Conservation (phyloP, 352 stramenopile species). For the Phytophthora sp. region DNA sequence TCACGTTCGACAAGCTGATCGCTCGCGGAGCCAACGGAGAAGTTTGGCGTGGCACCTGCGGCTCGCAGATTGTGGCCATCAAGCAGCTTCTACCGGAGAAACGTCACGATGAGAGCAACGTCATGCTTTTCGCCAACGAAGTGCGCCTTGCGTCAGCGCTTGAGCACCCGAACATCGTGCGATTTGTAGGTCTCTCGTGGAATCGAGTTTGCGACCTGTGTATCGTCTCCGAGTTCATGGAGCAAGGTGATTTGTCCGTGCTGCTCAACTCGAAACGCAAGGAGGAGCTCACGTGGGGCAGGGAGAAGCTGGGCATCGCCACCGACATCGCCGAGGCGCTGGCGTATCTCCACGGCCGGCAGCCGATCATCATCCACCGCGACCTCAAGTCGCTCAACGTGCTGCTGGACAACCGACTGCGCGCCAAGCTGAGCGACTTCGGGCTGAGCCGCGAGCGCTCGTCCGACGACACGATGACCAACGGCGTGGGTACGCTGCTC, state of each 20-base stretch:
- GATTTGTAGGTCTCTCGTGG: slow-evolving; percentile 71
- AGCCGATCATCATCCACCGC: slow-evolving; percentile 66
- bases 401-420: slow-evolving; percentile 44
- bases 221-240: slow-evolving; percentile 71
- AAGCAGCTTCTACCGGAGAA: slow-evolving; percentile 68
- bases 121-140: slow-evolving; percentile 62
- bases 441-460: slow-evolving; percentile 58
- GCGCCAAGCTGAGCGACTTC: slow-evolving; percentile 71
- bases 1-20: slow-evolving; percentile 51
- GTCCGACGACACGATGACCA: slow-evolving; percentile 72
- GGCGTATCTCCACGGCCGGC: slow-evolving; percentile 64
- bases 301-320: slow-evolving; percentile 66
- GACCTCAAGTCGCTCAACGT: slow-evolving; percentile 78
- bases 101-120: slow-evolving; percentile 36
- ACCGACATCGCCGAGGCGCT: slow-evolving; percentile 64
- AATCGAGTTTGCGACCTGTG: slow-evolving; percentile 52
- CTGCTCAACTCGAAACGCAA: slow-evolving; percentile 54
- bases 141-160: slow-evolving; percentile 54
- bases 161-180: slow-evolving; percentile 72
- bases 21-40: slow-evolving; percentile 60
- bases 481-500: slow-evolving; percentile 60
- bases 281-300: slow-evolving; percentile 37
- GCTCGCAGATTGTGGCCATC: slow-evolving; percentile 53
- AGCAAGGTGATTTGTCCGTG: slow-evolving; percentile 54
- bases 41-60: slow-evolving; percentile 60